Conservation (phyloP, 495 filamentous ascomycete species). For the Hypoxylon cercidicola region DNA sequence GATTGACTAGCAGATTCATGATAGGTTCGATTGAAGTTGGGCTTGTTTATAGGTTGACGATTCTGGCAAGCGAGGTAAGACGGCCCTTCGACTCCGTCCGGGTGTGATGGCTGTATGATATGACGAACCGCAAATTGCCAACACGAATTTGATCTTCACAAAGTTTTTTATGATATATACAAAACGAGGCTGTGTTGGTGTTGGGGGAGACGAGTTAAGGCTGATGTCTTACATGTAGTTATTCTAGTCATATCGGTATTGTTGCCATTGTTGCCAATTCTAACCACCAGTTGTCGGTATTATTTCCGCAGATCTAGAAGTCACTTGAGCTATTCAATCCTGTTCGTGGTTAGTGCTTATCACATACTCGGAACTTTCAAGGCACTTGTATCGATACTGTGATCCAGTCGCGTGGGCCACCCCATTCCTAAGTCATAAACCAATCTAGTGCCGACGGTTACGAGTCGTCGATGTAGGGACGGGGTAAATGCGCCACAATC, state of each 20-base stretch:
- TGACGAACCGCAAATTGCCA: constrained; percentile 11
- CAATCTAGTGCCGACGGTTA: constrained; percentile 33
- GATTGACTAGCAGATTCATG: constrained; percentile 6
- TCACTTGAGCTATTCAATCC: neutral
- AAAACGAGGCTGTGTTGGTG: neutral
- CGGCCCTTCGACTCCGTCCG: constrained; percentile 44
- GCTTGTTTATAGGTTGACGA: constrained; percentile 25
- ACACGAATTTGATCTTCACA: neutral
- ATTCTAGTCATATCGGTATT: neutral
- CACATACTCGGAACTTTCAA: neutral
- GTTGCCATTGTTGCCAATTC: neutral
- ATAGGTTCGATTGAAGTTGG: constrained; percentile 26
- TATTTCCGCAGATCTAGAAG: constrained; percentile 10
- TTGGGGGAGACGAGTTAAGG: neutral
- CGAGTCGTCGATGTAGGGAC: constrained; percentile 21
- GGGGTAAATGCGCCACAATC: constrained; percentile 38
- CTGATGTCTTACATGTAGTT: neutral
- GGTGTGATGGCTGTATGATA: constrained; percentile 24
- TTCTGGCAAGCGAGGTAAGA: constrained; percentile 36
- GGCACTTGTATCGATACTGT: constrained; percentile 7
- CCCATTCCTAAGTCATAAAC: constrained; percentile 32
- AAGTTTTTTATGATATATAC: neutral
- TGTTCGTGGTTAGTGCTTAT: constrained; percentile 11
- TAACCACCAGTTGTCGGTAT: neutral
- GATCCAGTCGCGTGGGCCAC: constrained; percentile 39